These are phyloP conservation scores for Fabrea salina DNA, from an alignment of 169 alveolate species.

Conservation along the genomic window DNA sequence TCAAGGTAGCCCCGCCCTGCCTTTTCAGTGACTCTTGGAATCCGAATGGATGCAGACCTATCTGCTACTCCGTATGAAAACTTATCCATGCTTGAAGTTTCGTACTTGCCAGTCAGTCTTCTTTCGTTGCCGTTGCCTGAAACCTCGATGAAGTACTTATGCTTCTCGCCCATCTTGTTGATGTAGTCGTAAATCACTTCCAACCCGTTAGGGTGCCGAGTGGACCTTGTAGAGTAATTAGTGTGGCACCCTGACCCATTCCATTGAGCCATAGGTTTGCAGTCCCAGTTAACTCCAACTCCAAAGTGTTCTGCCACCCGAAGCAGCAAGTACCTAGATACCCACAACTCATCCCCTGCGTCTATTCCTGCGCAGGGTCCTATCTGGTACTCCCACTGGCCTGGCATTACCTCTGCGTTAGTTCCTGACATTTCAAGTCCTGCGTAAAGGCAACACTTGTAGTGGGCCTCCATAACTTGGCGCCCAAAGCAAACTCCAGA, in stretches of 20 bases:
- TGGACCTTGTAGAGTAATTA: conserved; percentile 50
- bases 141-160: conserved; percentile 38
- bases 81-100: conserved; percentile 39
- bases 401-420: conserved; percentile 72
- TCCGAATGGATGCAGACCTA: conserved; percentile 42
- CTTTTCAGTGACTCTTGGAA: conserved; percentile 36
- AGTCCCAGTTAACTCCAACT: conserved; percentile 45
- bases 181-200: conserved; percentile 37
- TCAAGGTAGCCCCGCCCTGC: conserved; percentile 51
- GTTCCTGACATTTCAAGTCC: conserved; percentile 58
- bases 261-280: conserved; percentile 67
- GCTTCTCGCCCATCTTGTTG: conserved; percentile 40
- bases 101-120: conserved; percentile 65
- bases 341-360: conserved; percentile 64
- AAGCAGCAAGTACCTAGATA: conserved; percentile 56
- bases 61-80: conserved; percentile 51
- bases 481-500: conserved; percentile 58
- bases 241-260: conserved; percentile 76
- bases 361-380: conserved; percentile 69
- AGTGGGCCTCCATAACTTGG: conserved; percentile 62
- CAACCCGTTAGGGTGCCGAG: conserved; percentile 56
- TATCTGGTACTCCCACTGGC: conserved; percentile 67
- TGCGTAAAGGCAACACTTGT: conserved; percentile 54
- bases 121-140: conserved; percentile 63
- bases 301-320: conserved; percentile 66